These are phyloP conservation scores for Agaricus sinodeliciosus DNA, from an alignment of 768 basidiomycete species.

Conservation along the genomic window DNA sequence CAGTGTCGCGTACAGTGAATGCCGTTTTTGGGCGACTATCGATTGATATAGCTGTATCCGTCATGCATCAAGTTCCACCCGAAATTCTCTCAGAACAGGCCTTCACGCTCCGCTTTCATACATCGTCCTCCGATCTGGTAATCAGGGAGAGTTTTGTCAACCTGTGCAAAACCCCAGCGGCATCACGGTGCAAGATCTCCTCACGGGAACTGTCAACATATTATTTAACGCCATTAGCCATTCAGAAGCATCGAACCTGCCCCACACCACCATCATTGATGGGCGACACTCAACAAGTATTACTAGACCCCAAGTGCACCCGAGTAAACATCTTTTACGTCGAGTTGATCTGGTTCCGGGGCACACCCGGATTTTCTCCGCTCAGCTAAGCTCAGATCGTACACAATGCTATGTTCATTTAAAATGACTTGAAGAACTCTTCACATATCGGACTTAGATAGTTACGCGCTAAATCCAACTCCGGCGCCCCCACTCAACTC, in stretches of 20 bases:
- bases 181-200: constrained; percentile 7
- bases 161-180: background rate
- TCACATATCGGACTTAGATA: background rate
- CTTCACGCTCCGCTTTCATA: background rate
- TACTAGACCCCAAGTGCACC: background rate
- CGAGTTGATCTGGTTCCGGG: background rate
- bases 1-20: background rate
- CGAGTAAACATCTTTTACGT: background rate
- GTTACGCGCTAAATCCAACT: too few species aligned
- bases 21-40: background rate
- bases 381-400: background rate
- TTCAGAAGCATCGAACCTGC: background rate
- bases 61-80: background rate
- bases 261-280: background rate
- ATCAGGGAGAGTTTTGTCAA: background rate
- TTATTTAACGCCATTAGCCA: background rate
- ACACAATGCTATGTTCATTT: background rate
- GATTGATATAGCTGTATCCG: background rate
- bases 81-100: background rate
- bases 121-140: background rate
- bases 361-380: background rate
- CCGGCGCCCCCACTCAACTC: background rate
- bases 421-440: background rate
- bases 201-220: background rate
- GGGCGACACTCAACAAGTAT: background rate